A percentile compares a stretch with the other conserved stretches of the same genome.
Conservation (phyloP, 2,329 filamentous ascomycete genomes). For the Parascedosporium putredinis region DNA sequence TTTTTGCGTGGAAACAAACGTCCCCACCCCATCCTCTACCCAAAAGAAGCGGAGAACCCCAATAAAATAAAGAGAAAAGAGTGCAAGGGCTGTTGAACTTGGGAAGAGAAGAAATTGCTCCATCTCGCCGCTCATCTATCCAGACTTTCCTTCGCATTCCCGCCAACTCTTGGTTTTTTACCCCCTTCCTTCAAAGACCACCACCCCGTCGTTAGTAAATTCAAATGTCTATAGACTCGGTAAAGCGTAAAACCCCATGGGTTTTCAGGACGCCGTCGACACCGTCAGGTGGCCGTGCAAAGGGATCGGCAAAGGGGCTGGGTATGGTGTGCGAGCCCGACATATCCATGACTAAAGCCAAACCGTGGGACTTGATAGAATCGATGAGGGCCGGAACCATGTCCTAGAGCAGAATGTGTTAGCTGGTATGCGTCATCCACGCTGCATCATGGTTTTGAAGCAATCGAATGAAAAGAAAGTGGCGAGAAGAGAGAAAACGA, state of each 20-base stretch:
- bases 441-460: no score
- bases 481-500: neutral
- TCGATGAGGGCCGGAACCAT: conserved; percentile 88
- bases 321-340: conserved; percentile 38
- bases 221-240: conserved; percentile 74
- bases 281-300: conserved; percentile 59
- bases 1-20: no score
- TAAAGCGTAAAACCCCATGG: conserved; percentile 84
- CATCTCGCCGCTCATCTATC: no score
- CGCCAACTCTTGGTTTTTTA: no score
- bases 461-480: conserved; percentile 13
- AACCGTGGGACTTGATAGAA: conserved; percentile 85
- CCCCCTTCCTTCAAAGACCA: neutral
- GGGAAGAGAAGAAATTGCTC: no score
- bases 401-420: conserved; percentile 43
- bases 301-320: conserved; percentile 34
- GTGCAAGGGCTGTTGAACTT: neutral
- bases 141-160: no score
- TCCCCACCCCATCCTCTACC: no score
- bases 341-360: conserved; percentile 85
- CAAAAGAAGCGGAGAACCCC: neutral
- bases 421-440: no score
- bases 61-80: neutral
- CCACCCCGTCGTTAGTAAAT: conserved; percentile 4
- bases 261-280: conserved; percentile 79